phyloP scores from a whole-genome alignment of 352 stramenopile species.

The Pythium rhizo-oryzae region DNA sequence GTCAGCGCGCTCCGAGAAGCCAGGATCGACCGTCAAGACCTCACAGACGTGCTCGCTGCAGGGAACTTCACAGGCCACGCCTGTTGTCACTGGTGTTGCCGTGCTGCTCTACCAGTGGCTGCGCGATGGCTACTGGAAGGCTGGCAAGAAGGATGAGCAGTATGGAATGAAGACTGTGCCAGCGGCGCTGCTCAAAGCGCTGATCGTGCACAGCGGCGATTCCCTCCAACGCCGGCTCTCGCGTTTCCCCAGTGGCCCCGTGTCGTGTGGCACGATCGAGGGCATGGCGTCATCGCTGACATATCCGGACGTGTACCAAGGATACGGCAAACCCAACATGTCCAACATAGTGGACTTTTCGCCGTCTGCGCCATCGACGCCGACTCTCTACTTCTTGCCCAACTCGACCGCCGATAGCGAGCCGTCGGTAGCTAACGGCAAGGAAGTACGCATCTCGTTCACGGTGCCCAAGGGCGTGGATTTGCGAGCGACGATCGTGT shows the following conservation, averaged over 20 bases:
- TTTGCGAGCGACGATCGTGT: slow-evolving; percentile 73
- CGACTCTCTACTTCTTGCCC: slow-evolving; percentile 70
- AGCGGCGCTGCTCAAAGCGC: slow-evolving; percentile 75
- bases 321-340: slow-evolving; percentile 83
- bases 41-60: slow-evolving; percentile 68
- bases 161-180: slow-evolving; percentile 65
- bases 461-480: slow-evolving; percentile 64
- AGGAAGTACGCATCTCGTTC: slow-evolving; percentile 73
- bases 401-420: slow-evolving; percentile 71
- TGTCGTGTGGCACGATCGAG: slow-evolving; percentile 51
- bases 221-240: slow-evolving; percentile 53
- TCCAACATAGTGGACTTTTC: slow-evolving; percentile 74
- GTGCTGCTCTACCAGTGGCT: slow-evolving; percentile 82
- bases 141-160: slow-evolving; percentile 49
- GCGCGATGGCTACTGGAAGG: slow-evolving; percentile 79
- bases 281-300: slow-evolving; percentile 37
- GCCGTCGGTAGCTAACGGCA: slow-evolving; percentile 50
- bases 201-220: slow-evolving; percentile 80
- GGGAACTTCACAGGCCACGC: slow-evolving; percentile 77
- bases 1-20: slow-evolving; percentile 68
- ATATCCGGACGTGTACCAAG: slow-evolving; percentile 80
- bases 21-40: slow-evolving; percentile 57
- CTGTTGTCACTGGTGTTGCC: slow-evolving; percentile 70
- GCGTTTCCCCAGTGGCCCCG: slow-evolving; percentile 39
- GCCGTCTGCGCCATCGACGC: slow-evolving; percentile 15